Evolutionary conservation across 2,329 filamentous ascomycete genomes (phyloP).

Genomic region (Camillea tinctor): DNA sequence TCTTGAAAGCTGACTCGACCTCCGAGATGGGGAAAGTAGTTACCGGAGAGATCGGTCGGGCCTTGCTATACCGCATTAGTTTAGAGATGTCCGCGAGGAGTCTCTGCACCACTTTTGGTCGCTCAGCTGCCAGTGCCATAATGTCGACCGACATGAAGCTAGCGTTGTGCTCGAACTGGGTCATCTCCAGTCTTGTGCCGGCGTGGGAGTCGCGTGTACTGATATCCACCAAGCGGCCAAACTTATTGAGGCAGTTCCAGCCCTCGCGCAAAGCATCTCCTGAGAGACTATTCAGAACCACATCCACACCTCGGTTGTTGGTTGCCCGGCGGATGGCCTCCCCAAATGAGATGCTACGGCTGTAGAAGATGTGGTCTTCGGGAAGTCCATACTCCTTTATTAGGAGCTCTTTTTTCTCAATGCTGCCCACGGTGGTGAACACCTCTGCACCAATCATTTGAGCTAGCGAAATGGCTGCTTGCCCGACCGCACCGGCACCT

Average conservation of each 20-base stretch:
- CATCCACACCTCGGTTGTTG: constrained; percentile 23
- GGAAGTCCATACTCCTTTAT: constrained; percentile 26
- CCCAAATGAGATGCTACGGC: constrained; percentile 26
- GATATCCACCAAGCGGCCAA: constrained; percentile 32
- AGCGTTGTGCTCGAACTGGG: constrained; percentile 46
- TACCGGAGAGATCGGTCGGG: constrained; percentile 34
- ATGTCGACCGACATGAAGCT: constrained; percentile 48
- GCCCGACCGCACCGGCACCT: constrained; percentile 29
- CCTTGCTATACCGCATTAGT: constrained; percentile 29
- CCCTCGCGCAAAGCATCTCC: constrained; percentile 31
- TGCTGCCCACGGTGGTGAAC: constrained; percentile 27
- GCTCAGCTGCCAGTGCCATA: constrained; percentile 39
- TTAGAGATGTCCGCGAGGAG: constrained; percentile 29
- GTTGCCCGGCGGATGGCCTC: constrained; percentile 25
- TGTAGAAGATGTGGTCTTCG: constrained; percentile 30
- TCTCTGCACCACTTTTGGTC: constrained; percentile 27
- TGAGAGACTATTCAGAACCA: constrained; percentile 28
- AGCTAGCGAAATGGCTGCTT: constrained; percentile 29
- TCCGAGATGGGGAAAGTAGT: constrained; percentile 36
- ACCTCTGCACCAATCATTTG: constrained; percentile 31
- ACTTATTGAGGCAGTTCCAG: constrained; percentile 31
- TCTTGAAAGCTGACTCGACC: constrained; percentile 41
- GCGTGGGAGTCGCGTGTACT: constrained; percentile 24
- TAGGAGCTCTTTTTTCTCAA: constrained; percentile 30
- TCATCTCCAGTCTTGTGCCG: constrained; percentile 44